Evolutionary conservation across 306 rosid species (phyloP).

Genomic region (Crotalaria pallida): DNA sequence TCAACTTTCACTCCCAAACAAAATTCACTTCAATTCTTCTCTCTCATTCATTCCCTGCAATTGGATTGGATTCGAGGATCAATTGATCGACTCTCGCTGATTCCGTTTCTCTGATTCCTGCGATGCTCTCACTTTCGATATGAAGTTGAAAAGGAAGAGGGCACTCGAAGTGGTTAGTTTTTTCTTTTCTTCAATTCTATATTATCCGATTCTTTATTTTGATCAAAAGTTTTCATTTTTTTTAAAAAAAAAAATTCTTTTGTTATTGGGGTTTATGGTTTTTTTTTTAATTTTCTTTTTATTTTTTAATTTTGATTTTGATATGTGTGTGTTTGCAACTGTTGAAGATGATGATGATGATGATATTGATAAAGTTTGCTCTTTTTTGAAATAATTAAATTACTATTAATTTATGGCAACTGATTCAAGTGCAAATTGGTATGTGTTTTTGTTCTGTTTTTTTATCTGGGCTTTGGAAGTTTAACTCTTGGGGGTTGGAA

Average conservation of each 20-base stretch:
- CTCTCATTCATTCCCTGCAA: constrained; percentile 16
- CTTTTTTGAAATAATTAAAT: no score
- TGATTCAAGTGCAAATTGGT: background rate
- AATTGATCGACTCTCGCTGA: constrained; percentile 43
- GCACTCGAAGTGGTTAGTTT: constrained; percentile 94
- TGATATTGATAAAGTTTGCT: constrained; percentile 11
- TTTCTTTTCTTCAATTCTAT: background rate
- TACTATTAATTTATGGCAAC: no score
- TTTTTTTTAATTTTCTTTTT: background rate
- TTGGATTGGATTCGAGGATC: constrained; percentile 30
- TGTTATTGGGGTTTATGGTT: constrained; percentile 29
- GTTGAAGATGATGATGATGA: background rate
- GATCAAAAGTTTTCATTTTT: constrained; percentile 9
- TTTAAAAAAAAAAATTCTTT: no score
- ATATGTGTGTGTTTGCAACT: background rate
- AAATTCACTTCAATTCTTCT: constrained; percentile 27
- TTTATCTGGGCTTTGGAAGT: constrained; percentile 6
- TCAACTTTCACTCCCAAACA: constrained; percentile 17
- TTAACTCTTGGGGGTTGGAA: background rate
- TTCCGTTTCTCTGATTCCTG: constrained; percentile 28
- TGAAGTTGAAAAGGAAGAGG: constrained; percentile 89
- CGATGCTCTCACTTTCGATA: constrained; percentile 72
- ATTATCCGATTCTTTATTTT: background rate
- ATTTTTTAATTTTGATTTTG: background rate
- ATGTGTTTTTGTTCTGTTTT: background rate